phyloP scores from a whole-genome alignment of 352 stramenopile genomes.

The Aphanomyces cochlioides region DNA sequence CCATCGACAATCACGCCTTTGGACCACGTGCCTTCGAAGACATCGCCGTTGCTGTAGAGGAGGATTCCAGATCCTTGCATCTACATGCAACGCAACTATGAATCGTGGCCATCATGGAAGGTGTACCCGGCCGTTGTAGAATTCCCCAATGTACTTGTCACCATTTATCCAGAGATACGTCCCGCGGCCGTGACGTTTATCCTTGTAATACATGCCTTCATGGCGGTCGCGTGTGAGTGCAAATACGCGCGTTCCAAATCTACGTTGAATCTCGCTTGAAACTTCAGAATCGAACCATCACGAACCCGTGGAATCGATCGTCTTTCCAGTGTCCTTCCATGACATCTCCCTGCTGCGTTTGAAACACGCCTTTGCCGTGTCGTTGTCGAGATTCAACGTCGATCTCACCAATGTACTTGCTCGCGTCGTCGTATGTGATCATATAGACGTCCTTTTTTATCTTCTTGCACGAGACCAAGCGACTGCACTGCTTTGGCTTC shows the following conservation, averaged over 20 bases:
- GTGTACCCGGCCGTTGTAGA: constrained; percentile 65
- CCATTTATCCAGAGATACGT: constrained; percentile 87
- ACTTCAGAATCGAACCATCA: too few relatives aligned
- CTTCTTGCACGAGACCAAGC: neutral
- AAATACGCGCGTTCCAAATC: constrained; percentile 82
- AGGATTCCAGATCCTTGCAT: constrained; percentile 75
- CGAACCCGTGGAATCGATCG: constrained; percentile 80
- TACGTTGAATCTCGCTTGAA: constrained; percentile 30
- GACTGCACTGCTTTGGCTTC: constrained; percentile 6
- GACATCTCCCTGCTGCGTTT: constrained; percentile 53
- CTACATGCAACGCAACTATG: constrained; percentile 33
- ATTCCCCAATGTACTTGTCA: constrained; percentile 87
- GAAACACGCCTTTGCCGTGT: constrained; percentile 59
- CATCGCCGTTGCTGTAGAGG: constrained; percentile 67
- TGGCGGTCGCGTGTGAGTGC: constrained; percentile 74
- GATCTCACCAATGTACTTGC: constrained; percentile 58
- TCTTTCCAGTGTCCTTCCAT: constrained; percentile 81
- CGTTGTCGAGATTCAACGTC: constrained; percentile 42
- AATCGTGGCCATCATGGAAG: constrained; percentile 10
- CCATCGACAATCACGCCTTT: constrained; percentile 67
- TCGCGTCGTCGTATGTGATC: constrained; percentile 55
- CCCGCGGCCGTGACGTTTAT: constrained; percentile 73
- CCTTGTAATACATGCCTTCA: constrained; percentile 85
- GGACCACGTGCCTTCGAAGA: constrained; percentile 79
- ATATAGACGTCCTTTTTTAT: neutral